Conservation (phyloP, 2,329 filamentous ascomycete genomes). For the Claviceps humidiphila region DNA sequence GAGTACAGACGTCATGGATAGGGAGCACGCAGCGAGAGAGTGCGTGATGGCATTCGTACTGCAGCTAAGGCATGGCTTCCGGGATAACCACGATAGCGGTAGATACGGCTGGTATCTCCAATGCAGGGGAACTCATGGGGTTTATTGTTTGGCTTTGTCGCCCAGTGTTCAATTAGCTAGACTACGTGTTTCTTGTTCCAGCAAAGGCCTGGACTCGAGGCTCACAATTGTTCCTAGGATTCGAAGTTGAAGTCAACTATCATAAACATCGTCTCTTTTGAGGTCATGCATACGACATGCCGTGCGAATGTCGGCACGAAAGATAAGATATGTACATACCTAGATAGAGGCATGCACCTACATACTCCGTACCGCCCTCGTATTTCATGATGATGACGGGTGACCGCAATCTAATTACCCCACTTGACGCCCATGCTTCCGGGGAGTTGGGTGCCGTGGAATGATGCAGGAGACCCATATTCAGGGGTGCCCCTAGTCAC, state of each 20-base stretch:
- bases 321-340: no score
- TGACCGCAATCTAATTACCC: no score
- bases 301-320: no score
- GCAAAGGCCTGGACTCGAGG: constrained; percentile 1
- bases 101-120: neutral
- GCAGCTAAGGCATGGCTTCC: neutral
- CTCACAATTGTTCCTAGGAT: constrained; percentile 4
- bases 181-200: constrained; percentile 3
- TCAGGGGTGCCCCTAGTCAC: no score
- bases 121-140: neutral
- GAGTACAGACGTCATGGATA: neutral
- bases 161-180: constrained; percentile 1
- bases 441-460: no score
- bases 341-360: no score
- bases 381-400: no score
- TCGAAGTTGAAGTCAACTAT: neutral
- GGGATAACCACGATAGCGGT: neutral
- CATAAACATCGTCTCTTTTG: neutral
- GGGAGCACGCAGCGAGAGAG: neutral
- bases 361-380: no score
- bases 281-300: neutral
- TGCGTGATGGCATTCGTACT: neutral
- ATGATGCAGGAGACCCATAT: no score
- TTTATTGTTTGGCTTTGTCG: neutral
- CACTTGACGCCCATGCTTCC: no score